A percentile compares a stretch with the other conserved stretches of the same genome.
These are phyloP conservation scores for thale cress (Arabidopsis thaliana) DNA, from an alignment of 345 rosid genomes.

Conservation along the genomic window DNA sequence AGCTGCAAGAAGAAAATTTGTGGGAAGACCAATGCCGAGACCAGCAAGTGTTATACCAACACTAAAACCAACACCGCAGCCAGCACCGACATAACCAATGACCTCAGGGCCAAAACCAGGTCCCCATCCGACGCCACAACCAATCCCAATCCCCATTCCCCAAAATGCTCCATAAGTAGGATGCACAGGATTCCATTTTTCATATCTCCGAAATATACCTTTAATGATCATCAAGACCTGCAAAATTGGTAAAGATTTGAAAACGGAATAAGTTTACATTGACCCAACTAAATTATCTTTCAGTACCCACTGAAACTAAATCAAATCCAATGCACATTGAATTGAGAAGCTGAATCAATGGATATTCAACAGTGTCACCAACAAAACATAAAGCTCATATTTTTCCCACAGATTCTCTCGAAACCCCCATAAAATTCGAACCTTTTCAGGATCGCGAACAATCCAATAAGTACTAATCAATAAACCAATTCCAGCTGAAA, in stretches of 20 bases:
- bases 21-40: slow-evolving; percentile 90
- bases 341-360: not conserved
- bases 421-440: not conserved
- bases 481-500: slow-evolving; percentile 22
- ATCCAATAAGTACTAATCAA: slow-evolving; percentile 3
- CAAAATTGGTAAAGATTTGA: not conserved
- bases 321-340: slow-evolving; percentile 1
- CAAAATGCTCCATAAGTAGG: slow-evolving; percentile 89
- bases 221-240: slow-evolving; percentile 78
- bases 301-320: not conserved
- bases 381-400: not conserved
- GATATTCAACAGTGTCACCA: not conserved
- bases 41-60: slow-evolving; percentile 89
- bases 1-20: slow-evolving; percentile 57
- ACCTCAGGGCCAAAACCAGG: slow-evolving; percentile 98
- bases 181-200: slow-evolving; percentile 95
- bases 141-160: slow-evolving; percentile 94
- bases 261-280: not conserved
- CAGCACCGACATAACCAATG: slow-evolving; percentile 88
- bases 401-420: not conserved
- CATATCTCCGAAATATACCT: slow-evolving; percentile 74
- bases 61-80: slow-evolving; percentile 87
- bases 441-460: not conserved
- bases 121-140: slow-evolving; percentile 98
- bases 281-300: not conserved